Evolutionary conservation across 345 rosid genomes (phyloP).

Genomic region (Streptanthus diversifolius): DNA sequence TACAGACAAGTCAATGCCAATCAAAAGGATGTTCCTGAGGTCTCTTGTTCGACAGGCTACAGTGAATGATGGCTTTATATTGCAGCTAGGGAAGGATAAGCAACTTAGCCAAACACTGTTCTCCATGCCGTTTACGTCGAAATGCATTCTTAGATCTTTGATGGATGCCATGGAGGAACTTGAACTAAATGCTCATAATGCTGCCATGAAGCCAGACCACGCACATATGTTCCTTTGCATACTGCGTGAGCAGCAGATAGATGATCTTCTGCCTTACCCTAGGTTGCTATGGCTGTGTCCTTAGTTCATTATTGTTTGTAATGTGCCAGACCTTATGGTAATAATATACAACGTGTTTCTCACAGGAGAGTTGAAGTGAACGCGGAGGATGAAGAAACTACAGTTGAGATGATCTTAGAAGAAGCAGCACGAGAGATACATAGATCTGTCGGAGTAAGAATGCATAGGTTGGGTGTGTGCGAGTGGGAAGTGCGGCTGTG

Average conservation of each 20-base stretch:
- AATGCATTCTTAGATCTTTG: conserved; percentile 81
- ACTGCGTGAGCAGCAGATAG: conserved; percentile 78
- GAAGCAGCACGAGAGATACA: conserved; percentile 78
- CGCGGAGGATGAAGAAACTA: conserved; percentile 66
- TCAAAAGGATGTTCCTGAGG: conserved; percentile 92
- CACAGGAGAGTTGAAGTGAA: conserved; percentile 79
- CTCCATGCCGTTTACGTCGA: conserved; percentile 67
- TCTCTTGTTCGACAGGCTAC: conserved; percentile 90
- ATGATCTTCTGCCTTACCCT: conserved; percentile 84
- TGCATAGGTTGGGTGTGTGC: conserved; percentile 86
- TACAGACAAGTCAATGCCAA: conserved; percentile 70
- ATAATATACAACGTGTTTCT: conserved; percentile 28
- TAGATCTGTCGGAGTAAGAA: conserved; percentile 72
- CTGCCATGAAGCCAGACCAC: conserved; percentile 73
- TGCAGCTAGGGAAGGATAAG: conserved; percentile 55
- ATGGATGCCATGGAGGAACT: conserved; percentile 96
- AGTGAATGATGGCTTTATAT: conserved; percentile 54
- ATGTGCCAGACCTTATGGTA: conserved; percentile 5
- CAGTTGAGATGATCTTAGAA: conserved; percentile 66
- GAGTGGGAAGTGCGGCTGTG: conserved; percentile 99
- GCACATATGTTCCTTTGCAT: conserved; percentile 96
- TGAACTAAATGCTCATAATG: conserved; percentile 87
- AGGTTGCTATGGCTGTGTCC: conserved; percentile 46
- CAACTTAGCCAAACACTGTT: conserved; percentile 42
- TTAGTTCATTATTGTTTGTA: conserved; percentile 4